phyloP scores from a whole-genome alignment of 805 yeast species.

The Metschnikowia similis region DNA sequence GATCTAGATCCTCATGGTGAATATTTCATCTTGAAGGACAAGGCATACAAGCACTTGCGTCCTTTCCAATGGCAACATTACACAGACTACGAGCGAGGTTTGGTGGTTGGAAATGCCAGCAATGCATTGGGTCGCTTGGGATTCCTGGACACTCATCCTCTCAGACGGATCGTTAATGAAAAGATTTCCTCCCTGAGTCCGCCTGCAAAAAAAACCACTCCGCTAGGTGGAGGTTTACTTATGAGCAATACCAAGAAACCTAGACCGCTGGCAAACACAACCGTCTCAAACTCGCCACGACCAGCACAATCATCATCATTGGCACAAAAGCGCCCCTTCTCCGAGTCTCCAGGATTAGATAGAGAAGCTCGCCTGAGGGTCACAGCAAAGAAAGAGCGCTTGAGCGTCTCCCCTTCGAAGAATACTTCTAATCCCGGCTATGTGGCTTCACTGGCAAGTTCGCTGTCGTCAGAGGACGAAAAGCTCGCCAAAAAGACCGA shows the following conservation, averaged over 20 bases:
- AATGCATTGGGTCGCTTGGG: slow-evolving; percentile 40
- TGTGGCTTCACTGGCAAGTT: slow-evolving; percentile 17
- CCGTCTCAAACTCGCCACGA: slow-evolving; percentile 4
- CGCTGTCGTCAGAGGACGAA: slow-evolving; percentile 22
- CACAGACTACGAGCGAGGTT: slow-evolving; percentile 27
- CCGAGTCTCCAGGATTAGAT: slow-evolving; percentile 20
- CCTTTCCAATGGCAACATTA: slow-evolving; percentile 36
- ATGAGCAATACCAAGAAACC: slow-evolving; percentile 15
- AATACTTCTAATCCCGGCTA: slow-evolving; percentile 3
- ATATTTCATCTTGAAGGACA: slow-evolving; percentile 33
- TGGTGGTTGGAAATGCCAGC: slow-evolving; percentile 31
- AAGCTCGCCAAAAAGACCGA: slow-evolving; percentile 15
- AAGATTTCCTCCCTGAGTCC: slow-evolving; percentile 4
- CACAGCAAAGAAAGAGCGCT: slow-evolving; percentile 5
- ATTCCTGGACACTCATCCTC: slow-evolving; percentile 41
- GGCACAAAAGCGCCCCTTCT: slow-evolving; percentile 15
- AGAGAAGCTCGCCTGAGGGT: slow-evolving; percentile 6
- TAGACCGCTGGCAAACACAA: slow-evolving; percentile 1
- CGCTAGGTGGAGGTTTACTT: slow-evolving; percentile 26
- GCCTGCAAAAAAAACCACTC: slow-evolving; percentile 14
- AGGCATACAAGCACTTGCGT: slow-evolving; percentile 36
- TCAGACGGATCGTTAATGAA: slow-evolving; percentile 30
- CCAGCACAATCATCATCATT: slow-evolving; percentile 4
- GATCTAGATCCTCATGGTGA: slow-evolving; percentile 6
- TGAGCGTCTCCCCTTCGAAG: slow-evolving; percentile 15